phyloP scores from a whole-genome alignment of 495 filamentous ascomycete genomes.

The Rostrohypoxylon terebratum region DNA sequence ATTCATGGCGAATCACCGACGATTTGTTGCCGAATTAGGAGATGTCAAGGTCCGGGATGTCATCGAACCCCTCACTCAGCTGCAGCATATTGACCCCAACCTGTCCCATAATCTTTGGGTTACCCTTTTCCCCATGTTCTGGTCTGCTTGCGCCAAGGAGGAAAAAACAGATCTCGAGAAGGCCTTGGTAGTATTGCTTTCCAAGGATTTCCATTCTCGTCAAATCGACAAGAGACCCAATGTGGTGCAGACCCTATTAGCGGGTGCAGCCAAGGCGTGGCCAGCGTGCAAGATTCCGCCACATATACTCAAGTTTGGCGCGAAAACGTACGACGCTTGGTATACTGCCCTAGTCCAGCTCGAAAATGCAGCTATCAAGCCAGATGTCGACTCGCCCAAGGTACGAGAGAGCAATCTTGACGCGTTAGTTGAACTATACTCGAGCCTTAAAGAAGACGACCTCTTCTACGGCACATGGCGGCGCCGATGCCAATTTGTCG shows the following conservation, averaged over 20 bases:
- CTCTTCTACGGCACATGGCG: conserved; percentile 99
- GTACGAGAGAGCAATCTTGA: conserved; percentile 95
- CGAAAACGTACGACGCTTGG: conserved; percentile 93
- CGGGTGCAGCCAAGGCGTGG: conserved; percentile 81
- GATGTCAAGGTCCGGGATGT: conserved; percentile 88
- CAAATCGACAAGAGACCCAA: conserved; percentile 95
- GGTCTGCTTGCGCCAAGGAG: conserved; percentile 87
- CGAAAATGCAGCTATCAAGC: conserved; percentile 84
- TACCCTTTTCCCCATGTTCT: conserved; percentile 88
- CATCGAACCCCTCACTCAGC: conserved; percentile 89
- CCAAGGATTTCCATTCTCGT: conserved; percentile 93
- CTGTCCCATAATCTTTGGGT: conserved; percentile 91
- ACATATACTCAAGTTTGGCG: conserved; percentile 93
- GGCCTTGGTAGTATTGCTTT: conserved; percentile 84
- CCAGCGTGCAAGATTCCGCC: conserved; percentile 92
- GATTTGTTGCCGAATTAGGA: conserved; percentile 83
- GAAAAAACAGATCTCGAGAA: conserved; percentile 92
- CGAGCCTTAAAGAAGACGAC: conserved; percentile 90
- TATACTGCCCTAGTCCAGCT: conserved; percentile 87
- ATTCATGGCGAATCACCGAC: conserved; percentile 79
- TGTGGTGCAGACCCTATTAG: conserved; percentile 89
- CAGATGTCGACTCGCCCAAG: conserved; percentile 81
- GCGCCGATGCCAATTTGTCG: conserved; percentile 91
- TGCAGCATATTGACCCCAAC: conserved; percentile 87
- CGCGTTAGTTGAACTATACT: conserved; percentile 90